These are phyloP conservation scores for Mayamaea pseudoterrestris DNA, from an alignment of 108 stramenopile genomes.

Conservation along the genomic window DNA sequence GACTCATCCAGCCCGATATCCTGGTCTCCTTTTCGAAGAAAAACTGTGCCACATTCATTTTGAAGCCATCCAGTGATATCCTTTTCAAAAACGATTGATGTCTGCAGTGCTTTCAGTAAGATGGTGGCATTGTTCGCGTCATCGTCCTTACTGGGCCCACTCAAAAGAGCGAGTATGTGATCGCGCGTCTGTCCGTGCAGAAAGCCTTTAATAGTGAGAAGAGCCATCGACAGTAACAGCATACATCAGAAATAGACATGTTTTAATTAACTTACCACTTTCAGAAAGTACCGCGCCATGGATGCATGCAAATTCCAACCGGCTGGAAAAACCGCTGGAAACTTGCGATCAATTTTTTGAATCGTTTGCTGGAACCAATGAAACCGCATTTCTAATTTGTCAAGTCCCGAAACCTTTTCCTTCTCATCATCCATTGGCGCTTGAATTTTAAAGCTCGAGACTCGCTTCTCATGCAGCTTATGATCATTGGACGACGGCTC, in stretches of 20 bases:
- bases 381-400: slow-evolving; percentile 86
- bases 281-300: slow-evolving; percentile 61
- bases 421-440: slow-evolving; percentile 14
- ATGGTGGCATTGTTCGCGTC: slow-evolving; percentile 79
- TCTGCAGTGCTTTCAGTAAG: slow-evolving; percentile 89
- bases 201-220: not conserved
- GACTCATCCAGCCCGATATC: slow-evolving; percentile 32
- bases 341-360: slow-evolving; percentile 54
- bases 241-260: not conserved
- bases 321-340: slow-evolving; percentile 78
- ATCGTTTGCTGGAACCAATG: slow-evolving; percentile 86
- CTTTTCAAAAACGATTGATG: slow-evolving; percentile 90
- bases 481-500: slow-evolving; percentile 22
- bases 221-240: not conserved
- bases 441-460: slow-evolving; percentile 42
- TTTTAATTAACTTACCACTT: slow-evolving; percentile 21
- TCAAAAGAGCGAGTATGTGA: slow-evolving; percentile 30
- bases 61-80: slow-evolving; percentile 82
- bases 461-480: slow-evolving; percentile 15
- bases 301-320: slow-evolving; percentile 87
- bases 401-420: slow-evolving; percentile 31
- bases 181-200: slow-evolving; percentile 18
- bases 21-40: slow-evolving; percentile 22
- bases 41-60: slow-evolving; percentile 47
- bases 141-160: slow-evolving; percentile 29